A percentile compares a stretch with the other conserved stretches of the same genome.
Conservation (phyloP, 805 yeast species). For the Ogataea trehaloabstinens region DNA sequence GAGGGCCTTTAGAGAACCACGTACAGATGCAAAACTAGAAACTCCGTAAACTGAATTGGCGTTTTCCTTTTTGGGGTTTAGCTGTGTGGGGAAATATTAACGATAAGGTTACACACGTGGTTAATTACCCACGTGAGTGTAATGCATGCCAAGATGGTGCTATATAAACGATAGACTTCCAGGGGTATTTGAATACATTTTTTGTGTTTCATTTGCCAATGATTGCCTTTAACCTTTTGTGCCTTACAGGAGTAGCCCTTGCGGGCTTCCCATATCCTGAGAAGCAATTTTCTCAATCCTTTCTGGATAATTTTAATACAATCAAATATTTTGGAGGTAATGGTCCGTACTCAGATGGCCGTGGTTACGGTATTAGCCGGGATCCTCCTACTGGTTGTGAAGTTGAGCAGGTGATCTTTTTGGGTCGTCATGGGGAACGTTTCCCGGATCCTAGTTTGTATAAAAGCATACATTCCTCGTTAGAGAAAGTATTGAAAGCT, state of each 20-base stretch:
- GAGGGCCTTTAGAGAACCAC: no score
- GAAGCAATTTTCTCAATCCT: slow-evolving; percentile 26
- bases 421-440: slow-evolving; percentile 60
- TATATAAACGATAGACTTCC: no score
- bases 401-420: slow-evolving; percentile 52
- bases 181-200: no score
- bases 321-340: slow-evolving; percentile 48
- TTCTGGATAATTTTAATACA: slow-evolving; percentile 43
- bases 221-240: no score
- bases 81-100: no score
- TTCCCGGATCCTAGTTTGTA: slow-evolving; percentile 37
- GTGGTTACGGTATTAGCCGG: slow-evolving; percentile 52
- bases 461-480: slow-evolving; percentile 7
- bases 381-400: slow-evolving; percentile 50
- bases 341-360: slow-evolving; percentile 50
- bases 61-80: no score
- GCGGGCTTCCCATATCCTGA: slow-evolving; percentile 9
- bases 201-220: no score
- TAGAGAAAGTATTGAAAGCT: slow-evolving; percentile 9
- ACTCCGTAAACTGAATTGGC: no score
- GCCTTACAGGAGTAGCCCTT: background rate
- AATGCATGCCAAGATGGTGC: no score
- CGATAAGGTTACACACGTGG: no score
- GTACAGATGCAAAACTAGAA: no score
- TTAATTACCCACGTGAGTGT: no score